Percentiles rank a stretch among this genome's conserved stretches.
Evolutionary conservation across 1,284 basidiomycete species (phyloP).

Genomic region (Singerocomus inundabilis): DNA sequence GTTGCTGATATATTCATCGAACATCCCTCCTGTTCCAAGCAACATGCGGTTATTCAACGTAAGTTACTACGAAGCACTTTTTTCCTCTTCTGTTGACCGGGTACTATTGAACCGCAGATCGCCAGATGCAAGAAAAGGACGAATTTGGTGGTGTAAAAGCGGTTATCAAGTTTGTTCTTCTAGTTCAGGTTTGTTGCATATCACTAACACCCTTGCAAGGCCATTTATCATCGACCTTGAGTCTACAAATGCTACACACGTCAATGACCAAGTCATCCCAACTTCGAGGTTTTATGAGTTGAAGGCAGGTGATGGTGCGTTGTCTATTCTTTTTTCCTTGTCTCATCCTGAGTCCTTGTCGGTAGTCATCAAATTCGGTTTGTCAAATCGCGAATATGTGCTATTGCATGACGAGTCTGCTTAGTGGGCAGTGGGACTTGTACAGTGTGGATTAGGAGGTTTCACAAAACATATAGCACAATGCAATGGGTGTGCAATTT

Average conservation of each 20-base stretch:
- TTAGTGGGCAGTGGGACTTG: constrained; percentile 26
- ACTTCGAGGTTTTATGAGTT: constrained; percentile 90
- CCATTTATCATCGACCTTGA: constrained; percentile 97
- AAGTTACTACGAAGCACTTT: constrained; percentile 23
- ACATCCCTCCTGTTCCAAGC: constrained; percentile 97
- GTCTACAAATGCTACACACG: constrained; percentile 91
- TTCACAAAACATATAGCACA: neutral
- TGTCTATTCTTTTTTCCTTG: neutral
- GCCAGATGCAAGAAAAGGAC: constrained; percentile 82
- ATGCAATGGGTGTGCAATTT: constrained; percentile 1
- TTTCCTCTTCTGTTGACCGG: constrained; percentile 8
- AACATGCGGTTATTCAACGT: constrained; percentile 97
- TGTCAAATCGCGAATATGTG: constrained; percentile 86
- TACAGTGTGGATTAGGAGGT: constrained; percentile 1
- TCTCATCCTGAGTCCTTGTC: constrained; percentile 8
- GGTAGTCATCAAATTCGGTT: constrained; percentile 89
- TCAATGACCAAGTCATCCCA: constrained; percentile 87
- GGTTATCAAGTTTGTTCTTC: constrained; percentile 68
- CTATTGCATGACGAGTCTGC: constrained; percentile 78
- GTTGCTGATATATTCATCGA: constrained; percentile 90
- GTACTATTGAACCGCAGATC: constrained; percentile 48
- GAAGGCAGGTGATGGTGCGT: constrained; percentile 79
- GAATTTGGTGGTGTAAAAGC: constrained; percentile 83
- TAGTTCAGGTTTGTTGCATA: neutral
- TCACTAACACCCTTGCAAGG: constrained; percentile 40